phyloP scores from a whole-genome alignment of 1,284 basidiomycete species.

The Malassezia japonica region DNA sequence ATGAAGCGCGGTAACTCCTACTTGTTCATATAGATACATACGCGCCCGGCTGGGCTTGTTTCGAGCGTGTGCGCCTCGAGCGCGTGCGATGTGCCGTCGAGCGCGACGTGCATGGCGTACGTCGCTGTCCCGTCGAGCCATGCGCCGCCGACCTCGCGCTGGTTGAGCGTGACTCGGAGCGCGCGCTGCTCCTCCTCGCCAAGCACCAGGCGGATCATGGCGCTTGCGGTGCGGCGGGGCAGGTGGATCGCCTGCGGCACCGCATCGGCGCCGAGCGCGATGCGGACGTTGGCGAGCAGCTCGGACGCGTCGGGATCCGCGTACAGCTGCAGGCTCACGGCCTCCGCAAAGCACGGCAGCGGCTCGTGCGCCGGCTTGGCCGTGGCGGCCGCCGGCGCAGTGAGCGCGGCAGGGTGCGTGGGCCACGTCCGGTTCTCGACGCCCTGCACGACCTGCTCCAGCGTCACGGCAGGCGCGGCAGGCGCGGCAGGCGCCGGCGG shows the following conservation, averaged over 20 bases:
- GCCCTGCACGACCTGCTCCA: slow-evolving; percentile 6
- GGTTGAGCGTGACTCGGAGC: not conserved
- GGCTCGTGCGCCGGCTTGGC: not conserved
- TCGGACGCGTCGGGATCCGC: not conserved
- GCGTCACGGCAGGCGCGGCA: not conserved
- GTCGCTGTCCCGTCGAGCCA: not conserved
- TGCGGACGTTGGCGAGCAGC: not conserved
- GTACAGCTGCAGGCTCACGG: slow-evolving; percentile 1
- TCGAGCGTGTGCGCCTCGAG: slow-evolving; percentile 6
- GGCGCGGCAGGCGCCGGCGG: not conserved
- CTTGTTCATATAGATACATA: not conserved
- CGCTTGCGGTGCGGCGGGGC: not conserved
- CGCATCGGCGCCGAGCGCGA: not conserved
- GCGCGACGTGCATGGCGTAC: not conserved
- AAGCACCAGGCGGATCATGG: not conserved
- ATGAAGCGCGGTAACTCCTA: not conserved
- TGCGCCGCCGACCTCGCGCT: not conserved
- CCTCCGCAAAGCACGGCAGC: not conserved
- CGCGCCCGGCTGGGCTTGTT: not conserved
- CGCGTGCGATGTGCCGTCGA: not conserved
- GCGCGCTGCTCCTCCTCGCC: not conserved
- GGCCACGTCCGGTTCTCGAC: slow-evolving; percentile 4
- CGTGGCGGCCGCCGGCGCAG: not conserved
- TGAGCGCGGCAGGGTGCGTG: slow-evolving; percentile 4
- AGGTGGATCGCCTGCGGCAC: not conserved